Percentiles rank a stretch among this genome's conserved stretches.
These are phyloP conservation scores for Avena sativa DNA, from an alignment of 176 grass and related monocot species.

Conservation along the genomic window DNA sequence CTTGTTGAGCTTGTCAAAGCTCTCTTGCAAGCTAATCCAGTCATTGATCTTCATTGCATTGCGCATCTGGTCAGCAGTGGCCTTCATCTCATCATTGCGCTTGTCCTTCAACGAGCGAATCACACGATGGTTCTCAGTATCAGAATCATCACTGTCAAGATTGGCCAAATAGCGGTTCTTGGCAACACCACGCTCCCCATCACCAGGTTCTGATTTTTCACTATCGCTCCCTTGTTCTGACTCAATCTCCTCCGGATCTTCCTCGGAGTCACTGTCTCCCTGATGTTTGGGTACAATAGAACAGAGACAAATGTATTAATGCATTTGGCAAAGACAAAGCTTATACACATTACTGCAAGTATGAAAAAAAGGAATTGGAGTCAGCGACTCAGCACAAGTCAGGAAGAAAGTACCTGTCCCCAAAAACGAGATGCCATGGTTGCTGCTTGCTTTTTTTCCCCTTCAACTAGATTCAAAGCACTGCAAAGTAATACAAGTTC, in stretches of 20 bases:
- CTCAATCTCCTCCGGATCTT: constrained; percentile 58
- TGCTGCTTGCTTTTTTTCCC: constrained; percentile 18
- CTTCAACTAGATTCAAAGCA: constrained; percentile 8
- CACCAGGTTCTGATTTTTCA: constrained; percentile 36
- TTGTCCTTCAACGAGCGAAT: constrained; percentile 81
- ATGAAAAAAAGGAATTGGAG: neutral
- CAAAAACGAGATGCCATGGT: constrained; percentile 90
- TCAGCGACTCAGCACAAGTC: neutral
- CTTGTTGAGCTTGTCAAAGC: constrained; percentile 96
- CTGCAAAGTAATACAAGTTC: constrained; percentile 22
- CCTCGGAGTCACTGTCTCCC: constrained; percentile 83
- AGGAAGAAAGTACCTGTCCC: constrained; percentile 55
- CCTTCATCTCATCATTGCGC: constrained; percentile 84
- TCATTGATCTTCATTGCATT: constrained; percentile 99
- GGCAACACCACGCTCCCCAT: neutral
- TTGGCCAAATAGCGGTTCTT: constrained; percentile 61
- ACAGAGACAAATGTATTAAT: constrained; percentile 6
- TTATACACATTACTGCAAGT: neutral
- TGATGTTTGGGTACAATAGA: constrained; percentile 35
- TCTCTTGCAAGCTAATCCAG: constrained; percentile 85
- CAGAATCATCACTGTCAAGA: constrained; percentile 77
- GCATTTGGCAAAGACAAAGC: neutral
- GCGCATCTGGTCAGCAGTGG: constrained; percentile 82
- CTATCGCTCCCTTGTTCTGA: constrained; percentile 55
- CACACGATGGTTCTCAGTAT: constrained; percentile 57